Evolutionary conservation across 2,329 filamentous ascomycete genomes (phyloP), one percentile per base, ranked within the genome.

Genomic region (Endothia cerciana): DNA sequence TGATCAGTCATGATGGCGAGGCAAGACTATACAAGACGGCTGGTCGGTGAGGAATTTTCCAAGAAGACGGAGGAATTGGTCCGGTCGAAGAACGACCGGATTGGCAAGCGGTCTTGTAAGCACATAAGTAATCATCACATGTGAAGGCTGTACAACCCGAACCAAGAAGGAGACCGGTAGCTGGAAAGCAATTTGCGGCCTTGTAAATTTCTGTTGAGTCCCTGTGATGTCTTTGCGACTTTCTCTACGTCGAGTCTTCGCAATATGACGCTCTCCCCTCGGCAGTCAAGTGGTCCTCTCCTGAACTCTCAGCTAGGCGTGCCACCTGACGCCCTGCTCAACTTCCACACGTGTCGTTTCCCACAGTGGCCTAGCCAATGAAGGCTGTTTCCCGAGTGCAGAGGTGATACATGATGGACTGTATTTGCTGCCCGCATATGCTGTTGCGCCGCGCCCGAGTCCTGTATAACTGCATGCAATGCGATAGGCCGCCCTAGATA

Each of bases 401-500:
- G 22, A 57, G 36, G 11, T 58, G n/a, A 25, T 40, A 22, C 4
- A 57, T 40, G 10, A 19, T 25, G 36, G 43, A 38, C 28, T 57
- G 36, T 25, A 40, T 43, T 41, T 36, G 36, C 22, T 59, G 56
- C 36, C 40, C 25, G 22, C 57, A 17, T 56, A 40, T 59, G 64
- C 33, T 47, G 17, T 45, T 66, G 55, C 36, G 49, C 36, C 59
- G 25, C 15, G 41, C 64, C 19, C 43, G 25, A 22, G 36, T 28
- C 10, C 41, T 25, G 38, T 40, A n/a, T 40, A 28, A 36, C 28
- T 30, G 30, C 28, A 60, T 51, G 38, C 13, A 59, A 41, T 45
- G 25, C 2, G 22, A 22, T 45, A 11, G 47, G 51, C 11, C 49
- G 47, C 43, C 49, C 71, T 87, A 97, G 80, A 97, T 81, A 70